Percentiles rank a stretch among this genome's conserved stretches.
These are phyloP conservation scores for Panicum hallii DNA, from an alignment of 202 grass and related monocot species.

Conservation along the genomic window DNA sequence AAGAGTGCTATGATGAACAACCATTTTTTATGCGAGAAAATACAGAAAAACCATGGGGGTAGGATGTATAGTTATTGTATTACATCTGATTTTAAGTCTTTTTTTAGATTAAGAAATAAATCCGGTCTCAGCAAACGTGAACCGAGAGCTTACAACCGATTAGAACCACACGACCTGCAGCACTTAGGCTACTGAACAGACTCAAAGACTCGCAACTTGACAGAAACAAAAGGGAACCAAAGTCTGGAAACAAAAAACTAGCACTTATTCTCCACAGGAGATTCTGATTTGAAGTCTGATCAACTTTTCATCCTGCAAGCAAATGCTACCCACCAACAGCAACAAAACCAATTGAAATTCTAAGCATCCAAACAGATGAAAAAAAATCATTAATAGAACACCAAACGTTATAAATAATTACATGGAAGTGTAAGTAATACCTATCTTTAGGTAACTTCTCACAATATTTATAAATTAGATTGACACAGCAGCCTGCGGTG, in stretches of 20 bases:
- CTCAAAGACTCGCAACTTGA: no score
- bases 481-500: slow-evolving; percentile 70
- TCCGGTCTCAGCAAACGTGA: no score
- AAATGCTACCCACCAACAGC: slow-evolving; percentile 9
- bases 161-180: no score
- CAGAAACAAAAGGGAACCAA: no score
- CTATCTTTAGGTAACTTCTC: slow-evolving; percentile 89
- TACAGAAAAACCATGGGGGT: slow-evolving; percentile 18
- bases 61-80: slow-evolving; percentile 26
- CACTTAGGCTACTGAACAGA: no score
- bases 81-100: slow-evolving; percentile 9
- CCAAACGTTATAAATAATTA: slow-evolving; percentile 13
- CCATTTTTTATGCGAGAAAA: slow-evolving; percentile 23
- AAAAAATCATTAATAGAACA: slow-evolving; percentile 3
- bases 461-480: slow-evolving; percentile 76
- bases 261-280: no score
- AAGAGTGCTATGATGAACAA: slow-evolving; percentile 19
- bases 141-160: no score
- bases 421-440: slow-evolving; percentile 49
- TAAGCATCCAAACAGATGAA: slow-evolving; percentile 19
- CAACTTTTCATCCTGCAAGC: slow-evolving; percentile 13
- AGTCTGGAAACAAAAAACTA: no score
- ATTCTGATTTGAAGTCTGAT: slow-evolving; percentile 18
- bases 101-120: no score
- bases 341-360: slow-evolving; percentile 31